Base-by-base conservation (phyloP, 2,329 filamentous ascomycete species). In the Daldinia sp. region DNA sequence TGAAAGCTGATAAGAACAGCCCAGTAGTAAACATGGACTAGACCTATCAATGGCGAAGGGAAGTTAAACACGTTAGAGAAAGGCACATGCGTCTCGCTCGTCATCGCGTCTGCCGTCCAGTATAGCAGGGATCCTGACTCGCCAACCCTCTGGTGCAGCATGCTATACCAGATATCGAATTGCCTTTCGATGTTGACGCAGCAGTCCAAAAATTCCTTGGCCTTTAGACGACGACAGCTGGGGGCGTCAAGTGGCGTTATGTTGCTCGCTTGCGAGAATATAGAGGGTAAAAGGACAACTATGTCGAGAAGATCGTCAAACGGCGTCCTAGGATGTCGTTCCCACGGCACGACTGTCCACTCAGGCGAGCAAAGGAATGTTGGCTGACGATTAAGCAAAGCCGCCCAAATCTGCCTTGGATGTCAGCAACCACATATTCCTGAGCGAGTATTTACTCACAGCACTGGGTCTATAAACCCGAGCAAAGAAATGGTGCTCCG, bases 401-500 rank as follows among this genome's bases (percentile, higher is more conserved):
- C 83, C 10, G 83, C 77, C 74, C 74, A 76, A n/a, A 77, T 72
- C 75, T 77, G 55, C 50, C 28, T 1, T 10, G 23, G 51, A 3
- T 2, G 41, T 76, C 69, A 76, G 70, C 30, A 12, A 26, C 39
- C n/a, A 50, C 13, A 15, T 2, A 23, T 30, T 3, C 23, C 1
- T 4, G 26, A 9, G 30, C 26, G 51, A 18, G 7, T 50, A 35
- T 15, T 3, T 44, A 80, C 86, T 79, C 79, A 88, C 86, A 51
- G 83, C 84, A 54, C 79, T 82, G 13, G 84, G 85, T 26, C 87
- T 83, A 70, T 85, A 88, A 4, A 88, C 81, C 10, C 86, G 82
- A 26, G 83, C 82, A 63, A 88, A 89, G 74, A 87, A 88, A 72
- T 89, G 86, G 65, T 89, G 87, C 10, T 84, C 80, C 1, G 87